These are phyloP conservation scores for Pyrenophora seminiperda DNA, from an alignment of 2,329 filamentous ascomycete species.

Conservation along the genomic window DNA sequence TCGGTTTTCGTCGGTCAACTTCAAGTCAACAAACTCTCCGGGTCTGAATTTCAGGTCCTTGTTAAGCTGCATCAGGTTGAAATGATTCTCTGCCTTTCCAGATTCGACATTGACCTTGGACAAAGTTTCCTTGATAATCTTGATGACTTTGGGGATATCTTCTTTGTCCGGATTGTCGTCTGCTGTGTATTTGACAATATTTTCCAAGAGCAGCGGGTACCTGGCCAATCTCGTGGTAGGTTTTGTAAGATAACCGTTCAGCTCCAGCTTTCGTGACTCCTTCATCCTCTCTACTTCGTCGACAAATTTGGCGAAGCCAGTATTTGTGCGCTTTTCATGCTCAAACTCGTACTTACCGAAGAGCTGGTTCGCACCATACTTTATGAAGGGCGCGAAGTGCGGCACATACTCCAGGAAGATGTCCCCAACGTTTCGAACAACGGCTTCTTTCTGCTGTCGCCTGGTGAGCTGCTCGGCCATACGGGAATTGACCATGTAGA, in stretches of 20 bases:
- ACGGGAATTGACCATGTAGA: constrained; percentile 86
- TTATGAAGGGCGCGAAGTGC: constrained; percentile 93
- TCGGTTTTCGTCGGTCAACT: constrained; percentile 89
- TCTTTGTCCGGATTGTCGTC: constrained; percentile 87
- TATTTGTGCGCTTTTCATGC: constrained; percentile 87
- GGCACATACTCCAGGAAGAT: constrained; percentile 93
- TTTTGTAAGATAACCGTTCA: constrained; percentile 97
- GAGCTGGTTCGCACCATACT: constrained; percentile 92
- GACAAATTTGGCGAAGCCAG: constrained; percentile 85
- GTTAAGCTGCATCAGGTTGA: constrained; percentile 91
- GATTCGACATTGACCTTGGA: constrained; percentile 91
- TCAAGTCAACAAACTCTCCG: constrained; percentile 89
- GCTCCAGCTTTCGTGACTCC: constrained; percentile 92
- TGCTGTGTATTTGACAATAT: constrained; percentile 88
- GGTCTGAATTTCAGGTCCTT: constrained; percentile 89
- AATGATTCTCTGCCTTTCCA: constrained; percentile 96
- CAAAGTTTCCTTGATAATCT: constrained; percentile 83
- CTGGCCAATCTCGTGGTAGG: constrained; percentile 92
- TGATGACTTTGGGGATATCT: constrained; percentile 88
- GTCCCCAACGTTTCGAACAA: constrained; percentile 89
- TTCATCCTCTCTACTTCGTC: constrained; percentile 96
- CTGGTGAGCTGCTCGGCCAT: constrained; percentile 88
- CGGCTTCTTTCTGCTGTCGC: constrained; percentile 85
- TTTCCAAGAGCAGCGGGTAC: constrained; percentile 90
- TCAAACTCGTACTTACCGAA: constrained; percentile 99